Conservation (phyloP, 2,329 filamentous ascomycete species). For the Escovopsis sp. region DNA sequence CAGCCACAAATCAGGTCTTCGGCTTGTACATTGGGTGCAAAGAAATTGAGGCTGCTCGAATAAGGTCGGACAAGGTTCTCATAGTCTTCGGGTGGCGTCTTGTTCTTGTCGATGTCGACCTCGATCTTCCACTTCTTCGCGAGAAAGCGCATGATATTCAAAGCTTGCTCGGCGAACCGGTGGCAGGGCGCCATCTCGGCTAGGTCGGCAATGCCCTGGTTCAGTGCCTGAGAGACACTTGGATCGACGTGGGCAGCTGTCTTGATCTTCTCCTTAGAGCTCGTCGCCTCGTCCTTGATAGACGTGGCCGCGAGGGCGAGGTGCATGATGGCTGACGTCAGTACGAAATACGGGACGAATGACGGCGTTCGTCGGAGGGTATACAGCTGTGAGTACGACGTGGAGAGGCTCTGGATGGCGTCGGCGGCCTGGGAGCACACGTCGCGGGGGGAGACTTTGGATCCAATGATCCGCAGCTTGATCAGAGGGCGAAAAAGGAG, state of each 20-base stretch:
- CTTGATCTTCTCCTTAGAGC: constrained; percentile 14
- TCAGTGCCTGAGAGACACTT: constrained; percentile 28
- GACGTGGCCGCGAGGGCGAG: constrained; percentile 33
- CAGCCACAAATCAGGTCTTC: constrained; percentile 34
- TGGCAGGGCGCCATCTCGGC: constrained; percentile 47
- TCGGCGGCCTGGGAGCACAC: constrained; percentile 48
- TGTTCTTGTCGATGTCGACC: constrained; percentile 24
- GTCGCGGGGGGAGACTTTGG: constrained; percentile 46
- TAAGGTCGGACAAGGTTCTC: constrained; percentile 29
- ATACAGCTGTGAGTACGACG: constrained; percentile 43
- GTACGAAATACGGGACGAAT: constrained; percentile 46
- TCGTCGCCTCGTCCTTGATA: constrained; percentile 8
- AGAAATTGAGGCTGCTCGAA: constrained; percentile 41
- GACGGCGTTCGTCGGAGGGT: constrained; percentile 42
- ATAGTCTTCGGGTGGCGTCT: constrained; percentile 20
- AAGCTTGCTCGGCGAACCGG: constrained; percentile 43
- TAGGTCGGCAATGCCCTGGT: constrained; percentile 39
- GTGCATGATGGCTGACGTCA: constrained; percentile 46
- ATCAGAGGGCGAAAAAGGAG: constrained; percentile 62
- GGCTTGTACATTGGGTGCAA: constrained; percentile 32
- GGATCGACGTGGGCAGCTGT: constrained; percentile 21
- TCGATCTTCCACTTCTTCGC: constrained; percentile 44
- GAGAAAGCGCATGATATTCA: constrained; percentile 43
- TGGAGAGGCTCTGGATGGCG: constrained; percentile 39
- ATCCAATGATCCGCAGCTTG: constrained; percentile 46